Evolutionary conservation across 768 basidiomycete species (phyloP).

Genomic region (Podaxis sp.): DNA sequence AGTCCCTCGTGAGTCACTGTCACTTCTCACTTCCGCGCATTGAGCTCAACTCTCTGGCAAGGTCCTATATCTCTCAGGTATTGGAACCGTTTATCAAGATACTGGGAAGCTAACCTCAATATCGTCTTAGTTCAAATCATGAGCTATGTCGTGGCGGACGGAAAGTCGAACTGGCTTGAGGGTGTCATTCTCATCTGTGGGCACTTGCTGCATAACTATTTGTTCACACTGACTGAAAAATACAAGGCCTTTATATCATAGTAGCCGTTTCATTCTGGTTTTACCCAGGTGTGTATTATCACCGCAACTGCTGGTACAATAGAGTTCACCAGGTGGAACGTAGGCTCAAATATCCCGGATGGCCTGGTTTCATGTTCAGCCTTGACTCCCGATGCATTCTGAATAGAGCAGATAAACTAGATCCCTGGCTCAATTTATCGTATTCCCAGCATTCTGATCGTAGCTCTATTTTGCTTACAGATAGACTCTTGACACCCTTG

Average conservation of each 20-base stretch:
- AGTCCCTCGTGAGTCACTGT: slow-evolving; percentile 46
- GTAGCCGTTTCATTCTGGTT: slow-evolving; percentile 76
- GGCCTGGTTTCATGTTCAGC: slow-evolving; percentile 7
- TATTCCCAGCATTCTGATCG: not conserved
- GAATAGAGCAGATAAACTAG: not conserved
- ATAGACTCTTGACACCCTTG: not conserved
- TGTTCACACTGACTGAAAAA: not conserved
- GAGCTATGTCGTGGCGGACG: slow-evolving; percentile 82
- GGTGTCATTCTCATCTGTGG: slow-evolving; percentile 71
- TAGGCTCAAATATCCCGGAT: slow-evolving; percentile 21
- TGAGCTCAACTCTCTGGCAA: slow-evolving; percentile 9
- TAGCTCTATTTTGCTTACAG: not conserved
- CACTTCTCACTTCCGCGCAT: slow-evolving; percentile 9
- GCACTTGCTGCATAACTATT: slow-evolving; percentile 17
- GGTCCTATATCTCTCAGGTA: slow-evolving; percentile 49
- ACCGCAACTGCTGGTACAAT: not conserved
- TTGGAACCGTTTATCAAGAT: not conserved
- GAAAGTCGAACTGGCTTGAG: slow-evolving; percentile 91
- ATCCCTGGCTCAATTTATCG: not conserved
- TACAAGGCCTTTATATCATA: slow-evolving; percentile 60
- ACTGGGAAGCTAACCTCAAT: not conserved
- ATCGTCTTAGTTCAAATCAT: slow-evolving; percentile 64
- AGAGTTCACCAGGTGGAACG: not conserved
- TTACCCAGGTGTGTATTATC: slow-evolving; percentile 37
- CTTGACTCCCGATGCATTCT: not conserved